phyloP scores from a whole-genome alignment of 2,329 filamentous ascomycete genomes.

The Phoma sp. region DNA sequence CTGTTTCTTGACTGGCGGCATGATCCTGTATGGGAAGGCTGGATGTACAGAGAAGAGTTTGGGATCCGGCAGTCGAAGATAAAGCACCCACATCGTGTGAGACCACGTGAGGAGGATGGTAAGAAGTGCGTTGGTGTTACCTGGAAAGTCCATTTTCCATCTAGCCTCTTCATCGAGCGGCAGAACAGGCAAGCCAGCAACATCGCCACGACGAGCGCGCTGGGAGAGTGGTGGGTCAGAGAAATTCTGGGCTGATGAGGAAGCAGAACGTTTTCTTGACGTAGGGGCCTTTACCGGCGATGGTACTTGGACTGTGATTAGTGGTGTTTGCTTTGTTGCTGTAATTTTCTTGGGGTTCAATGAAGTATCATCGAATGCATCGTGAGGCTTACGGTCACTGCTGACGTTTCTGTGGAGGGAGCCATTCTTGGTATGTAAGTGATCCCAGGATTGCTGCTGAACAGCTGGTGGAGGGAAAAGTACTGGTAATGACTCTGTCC shows the following conservation, averaged over 20 bases:
- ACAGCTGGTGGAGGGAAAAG: constrained; percentile 21
- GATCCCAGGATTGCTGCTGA: neutral
- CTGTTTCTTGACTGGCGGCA: constrained; percentile 16
- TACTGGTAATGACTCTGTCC: neutral
- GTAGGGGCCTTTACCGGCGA: constrained; percentile 6
- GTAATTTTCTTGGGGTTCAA: neutral
- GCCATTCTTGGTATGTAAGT: neutral
- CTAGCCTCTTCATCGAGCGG: neutral
- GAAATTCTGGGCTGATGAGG: neutral
- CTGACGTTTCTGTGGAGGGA: neutral
- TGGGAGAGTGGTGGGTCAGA: constrained; percentile 3
- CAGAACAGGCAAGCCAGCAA: constrained; percentile 18
- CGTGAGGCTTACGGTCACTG: neutral
- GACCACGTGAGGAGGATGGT: constrained; percentile 32
- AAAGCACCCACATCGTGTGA: constrained; percentile 20
- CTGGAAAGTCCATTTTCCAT: constrained; percentile 21
- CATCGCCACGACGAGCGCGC: neutral
- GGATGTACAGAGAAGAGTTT: constrained; percentile 23
- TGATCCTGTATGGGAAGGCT: constrained; percentile 25
- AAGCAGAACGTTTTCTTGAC: constrained; percentile 14
- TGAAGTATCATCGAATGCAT: neutral
- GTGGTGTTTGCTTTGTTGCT: neutral
- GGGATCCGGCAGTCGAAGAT: constrained; percentile 11
- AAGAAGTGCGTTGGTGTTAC: constrained; percentile 24
- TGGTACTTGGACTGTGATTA: constrained; percentile 8